Conservation (phyloP, 768 basidiomycete genomes). For the Glaciozyma antarctica region DNA sequence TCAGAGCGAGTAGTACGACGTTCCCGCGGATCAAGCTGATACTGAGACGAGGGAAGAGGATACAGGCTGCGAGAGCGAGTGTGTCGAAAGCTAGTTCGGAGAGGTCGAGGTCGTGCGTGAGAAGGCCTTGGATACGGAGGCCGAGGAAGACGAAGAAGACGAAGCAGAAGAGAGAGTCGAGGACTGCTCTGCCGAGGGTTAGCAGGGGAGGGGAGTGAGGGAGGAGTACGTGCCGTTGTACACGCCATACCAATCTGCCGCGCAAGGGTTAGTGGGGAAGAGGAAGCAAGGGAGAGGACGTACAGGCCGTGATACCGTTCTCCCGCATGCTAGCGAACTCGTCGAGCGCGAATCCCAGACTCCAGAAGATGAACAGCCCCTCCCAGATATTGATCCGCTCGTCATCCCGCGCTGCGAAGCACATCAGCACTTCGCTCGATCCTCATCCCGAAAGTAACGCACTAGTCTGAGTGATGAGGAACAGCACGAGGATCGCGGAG, state of each 20-base stretch:
- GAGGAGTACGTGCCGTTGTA: not conserved
- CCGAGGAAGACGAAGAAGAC: conserved; percentile 61
- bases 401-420: conserved; percentile 10
- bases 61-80: conserved; percentile 57
- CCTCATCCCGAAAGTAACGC: not conserved
- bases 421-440: too few species aligned
- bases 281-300: too few species aligned
- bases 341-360: conserved; percentile 32
- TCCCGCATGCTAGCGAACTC: conserved; percentile 24
- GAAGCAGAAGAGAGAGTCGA: conserved; percentile 33
- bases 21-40: conserved; percentile 25
- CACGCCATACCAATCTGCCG: not conserved
- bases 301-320: conserved; percentile 21
- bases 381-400: conserved; percentile 17
- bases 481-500: conserved; percentile 29
- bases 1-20: conserved; percentile 29
- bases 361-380: conserved; percentile 29
- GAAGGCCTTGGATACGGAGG: conserved; percentile 57
- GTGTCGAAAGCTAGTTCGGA: conserved; percentile 67
- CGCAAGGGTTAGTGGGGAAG: conserved; percentile 17
- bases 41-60: conserved; percentile 62
- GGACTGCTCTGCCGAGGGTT: not conserved
- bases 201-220: not conserved
- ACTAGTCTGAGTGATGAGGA: conserved; percentile 23
- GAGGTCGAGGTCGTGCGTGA: conserved; percentile 44